Base-by-base conservation (phyloP, 495 filamentous ascomycete genomes). In the Annulohypoxylon stygium region DNA sequence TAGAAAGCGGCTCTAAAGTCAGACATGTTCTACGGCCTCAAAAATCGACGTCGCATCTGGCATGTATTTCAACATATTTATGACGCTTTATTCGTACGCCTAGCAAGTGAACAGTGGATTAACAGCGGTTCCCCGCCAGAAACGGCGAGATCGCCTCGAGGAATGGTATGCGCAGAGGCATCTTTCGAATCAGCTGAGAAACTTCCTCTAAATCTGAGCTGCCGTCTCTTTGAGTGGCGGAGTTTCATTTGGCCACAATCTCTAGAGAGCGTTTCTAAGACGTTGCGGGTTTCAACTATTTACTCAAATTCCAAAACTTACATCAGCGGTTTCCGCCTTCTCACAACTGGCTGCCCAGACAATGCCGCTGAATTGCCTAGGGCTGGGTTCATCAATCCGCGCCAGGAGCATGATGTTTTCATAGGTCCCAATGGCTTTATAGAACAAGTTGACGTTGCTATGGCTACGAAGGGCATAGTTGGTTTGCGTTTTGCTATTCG, bases 11-110 rank as follows among this genome's bases (percentile, higher is more conserved):
- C 39, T 34, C 10, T 61, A 9, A 47, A 33, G 18, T 47, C 41
- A 3, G 41, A 61, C 4, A 4, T 20, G 2, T 61, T 61, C 25
- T 34, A 23, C 43, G 59, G 59, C 25, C 39, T 61, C 26, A 61
- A 37, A 34, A 61, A 61, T 23, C 59, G 59, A 48, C 39, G 41
- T 34, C 59, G 59, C 3, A 20, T 61, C 12, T 61, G 59, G 41
- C 20, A 61, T n/a, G 18, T 7, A 48, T 61, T 61, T 30, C 20
- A 48, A 34, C 23, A 61, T 36, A 61, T 48, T 0, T 61, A 10
- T 25, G 59, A 61, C 20, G 59, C 59, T 9, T 11, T 48, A 3
- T 48, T 36, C n/a, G 14, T 48, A 20, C 39, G 39, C 0, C 34
- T 61, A 16, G 59, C 48, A 61, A 61, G 48, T 23, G 59, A 48